Evolutionary conservation across 208 protist genomes (phyloP).

Genomic region (Wallacemonas sp.): DNA sequence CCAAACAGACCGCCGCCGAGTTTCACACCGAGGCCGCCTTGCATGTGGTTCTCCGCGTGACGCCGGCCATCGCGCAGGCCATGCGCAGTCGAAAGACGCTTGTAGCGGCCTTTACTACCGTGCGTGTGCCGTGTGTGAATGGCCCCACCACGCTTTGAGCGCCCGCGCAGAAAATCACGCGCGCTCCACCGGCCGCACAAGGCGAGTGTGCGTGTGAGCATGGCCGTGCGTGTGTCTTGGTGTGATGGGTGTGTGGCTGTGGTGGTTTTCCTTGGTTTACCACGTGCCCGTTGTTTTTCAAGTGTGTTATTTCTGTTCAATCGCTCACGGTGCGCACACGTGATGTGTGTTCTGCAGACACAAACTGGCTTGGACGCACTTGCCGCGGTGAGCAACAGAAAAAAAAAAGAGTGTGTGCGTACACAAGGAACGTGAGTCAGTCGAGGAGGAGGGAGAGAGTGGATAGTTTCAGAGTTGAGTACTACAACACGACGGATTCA

Average conservation of each 20-base stretch:
- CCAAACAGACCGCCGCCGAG: slow-evolving; percentile 88
- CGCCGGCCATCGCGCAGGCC: slow-evolving; percentile 80
- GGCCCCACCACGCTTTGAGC: slow-evolving; percentile 71
- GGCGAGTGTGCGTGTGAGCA: background rate
- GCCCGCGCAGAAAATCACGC: slow-evolving; percentile 76
- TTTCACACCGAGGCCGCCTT: slow-evolving; percentile 83
- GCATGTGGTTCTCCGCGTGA: slow-evolving; percentile 73
- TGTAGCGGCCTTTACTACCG: slow-evolving; percentile 78
- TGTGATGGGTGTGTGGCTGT: background rate
- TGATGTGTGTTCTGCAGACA: background rate
- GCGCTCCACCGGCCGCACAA: slow-evolving; percentile 70
- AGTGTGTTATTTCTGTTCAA: background rate
- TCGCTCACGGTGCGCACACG: background rate
- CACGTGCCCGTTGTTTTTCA: slow-evolving; percentile 16
- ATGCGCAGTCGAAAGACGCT: slow-evolving; percentile 58
- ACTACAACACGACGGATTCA: too few relatives aligned
- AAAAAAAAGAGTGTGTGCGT: too few relatives aligned
- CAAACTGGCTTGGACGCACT: too few relatives aligned
- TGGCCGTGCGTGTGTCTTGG: background rate
- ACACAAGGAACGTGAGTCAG: too few relatives aligned
- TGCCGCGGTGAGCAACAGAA: too few relatives aligned
- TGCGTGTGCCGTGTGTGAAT: slow-evolving; percentile 89
- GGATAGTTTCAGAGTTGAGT: too few relatives aligned
- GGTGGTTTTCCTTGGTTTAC: too few relatives aligned
- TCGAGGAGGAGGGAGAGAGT: too few relatives aligned